These are phyloP conservation scores for Chlorella sorokiniana DNA, from an alignment of 139 green algal genomes.

Conservation along the genomic window DNA sequence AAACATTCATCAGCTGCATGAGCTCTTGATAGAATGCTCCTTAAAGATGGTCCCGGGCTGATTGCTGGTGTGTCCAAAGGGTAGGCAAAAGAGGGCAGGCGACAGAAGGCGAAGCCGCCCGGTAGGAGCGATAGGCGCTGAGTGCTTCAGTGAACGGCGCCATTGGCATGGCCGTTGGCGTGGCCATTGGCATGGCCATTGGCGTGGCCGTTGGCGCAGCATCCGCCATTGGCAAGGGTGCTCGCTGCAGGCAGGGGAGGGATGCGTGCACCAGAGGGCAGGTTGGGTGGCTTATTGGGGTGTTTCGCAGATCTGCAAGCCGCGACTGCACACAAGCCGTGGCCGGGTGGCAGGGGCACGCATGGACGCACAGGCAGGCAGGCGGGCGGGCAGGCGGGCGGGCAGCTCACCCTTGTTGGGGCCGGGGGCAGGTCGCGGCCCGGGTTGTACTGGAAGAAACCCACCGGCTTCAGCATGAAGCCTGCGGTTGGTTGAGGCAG, in stretches of 20 bases:
- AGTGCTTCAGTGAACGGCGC: not conserved
- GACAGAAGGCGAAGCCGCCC: no score
- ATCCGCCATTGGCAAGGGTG: not conserved
- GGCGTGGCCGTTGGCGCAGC: conserved; percentile 5
- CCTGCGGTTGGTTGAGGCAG: conserved; percentile 2
- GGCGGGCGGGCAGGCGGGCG: not conserved
- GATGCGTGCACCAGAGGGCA: not conserved
- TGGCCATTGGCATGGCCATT: conserved; percentile 6
- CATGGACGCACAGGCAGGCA: not conserved
- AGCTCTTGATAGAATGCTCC: no score
- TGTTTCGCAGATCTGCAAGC: not conserved
- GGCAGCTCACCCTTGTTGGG: conserved; percentile 9
- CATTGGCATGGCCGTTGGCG: conserved; percentile 4
- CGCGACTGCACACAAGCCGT: not conserved
- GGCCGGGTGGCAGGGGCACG: no score
- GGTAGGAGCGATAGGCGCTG: not conserved
- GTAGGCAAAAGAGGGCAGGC: no score
- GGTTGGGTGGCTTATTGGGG: not conserved
- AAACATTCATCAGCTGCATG: no score
- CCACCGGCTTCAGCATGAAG: conserved; percentile 72
- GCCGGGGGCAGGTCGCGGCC: conserved; percentile 69
- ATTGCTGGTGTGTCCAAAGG: no score
- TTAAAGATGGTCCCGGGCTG: no score
- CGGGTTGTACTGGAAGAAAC: conserved; percentile 79
- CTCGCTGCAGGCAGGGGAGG: not conserved